Conservation (phyloP, 2,329 filamentous ascomycete species). For the Hypoxylon sp. region DNA sequence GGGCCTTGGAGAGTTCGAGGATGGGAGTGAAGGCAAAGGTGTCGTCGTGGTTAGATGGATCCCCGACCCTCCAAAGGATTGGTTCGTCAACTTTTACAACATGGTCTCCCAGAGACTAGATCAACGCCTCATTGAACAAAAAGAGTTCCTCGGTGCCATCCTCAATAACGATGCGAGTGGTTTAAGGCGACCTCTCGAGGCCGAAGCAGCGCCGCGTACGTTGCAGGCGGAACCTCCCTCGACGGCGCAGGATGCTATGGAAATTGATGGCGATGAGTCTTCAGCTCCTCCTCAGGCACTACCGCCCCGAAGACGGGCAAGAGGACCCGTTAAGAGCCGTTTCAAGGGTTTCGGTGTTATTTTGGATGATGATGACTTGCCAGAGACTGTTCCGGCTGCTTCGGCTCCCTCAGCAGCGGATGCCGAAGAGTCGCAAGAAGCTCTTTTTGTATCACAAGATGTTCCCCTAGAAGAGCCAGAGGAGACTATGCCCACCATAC, state of each 20-base stretch:
- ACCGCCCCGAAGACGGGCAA: conserved; percentile 54
- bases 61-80: conserved; percentile 71
- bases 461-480: conserved; percentile 48
- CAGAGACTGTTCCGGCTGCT: conserved; percentile 25
- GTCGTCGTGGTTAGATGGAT: conserved; percentile 84
- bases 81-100: conserved; percentile 79
- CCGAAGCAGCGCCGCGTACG: conserved; percentile 57
- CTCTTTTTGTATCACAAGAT: conserved; percentile 72
- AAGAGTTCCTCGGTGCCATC: conserved; percentile 92
- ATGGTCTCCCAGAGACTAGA: conserved; percentile 79
- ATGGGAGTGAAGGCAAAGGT: conserved; percentile 75
- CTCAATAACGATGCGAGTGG: conserved; percentile 81
- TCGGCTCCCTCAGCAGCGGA: conserved; percentile 18
- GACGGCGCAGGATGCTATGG: conserved; percentile 45
- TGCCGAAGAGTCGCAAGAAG: conserved; percentile 58
- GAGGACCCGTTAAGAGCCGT: conserved; percentile 64
- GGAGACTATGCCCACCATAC: conserved; percentile 42
- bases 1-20: conserved; percentile 74
- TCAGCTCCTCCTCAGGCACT: conserved; percentile 34
- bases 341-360: conserved; percentile 81
- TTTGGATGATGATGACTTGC: conserved; percentile 56
- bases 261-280: conserved; percentile 48
- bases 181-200: conserved; percentile 77
- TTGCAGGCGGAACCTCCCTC: conserved; percentile 47
- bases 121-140: conserved; percentile 88